Conservation (phyloP, 768 basidiomycete species). For the Cyclocybe aegerita region DNA sequence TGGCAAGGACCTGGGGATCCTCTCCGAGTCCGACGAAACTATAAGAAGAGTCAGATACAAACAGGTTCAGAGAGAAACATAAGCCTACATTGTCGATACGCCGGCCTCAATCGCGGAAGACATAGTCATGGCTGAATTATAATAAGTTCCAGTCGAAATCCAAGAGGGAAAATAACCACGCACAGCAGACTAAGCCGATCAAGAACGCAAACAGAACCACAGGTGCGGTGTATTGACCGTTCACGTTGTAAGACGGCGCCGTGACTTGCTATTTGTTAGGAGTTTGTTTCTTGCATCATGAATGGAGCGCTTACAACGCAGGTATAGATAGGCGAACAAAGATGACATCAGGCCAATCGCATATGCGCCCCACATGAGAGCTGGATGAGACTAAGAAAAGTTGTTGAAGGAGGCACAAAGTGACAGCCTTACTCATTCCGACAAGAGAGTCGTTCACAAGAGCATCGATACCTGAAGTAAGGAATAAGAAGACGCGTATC, state of each 20-base stretch:
- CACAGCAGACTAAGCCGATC: constrained; percentile 74
- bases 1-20: constrained; percentile 75
- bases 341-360: constrained; percentile 70
- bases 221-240: constrained; percentile 77
- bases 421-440: constrained; percentile 57
- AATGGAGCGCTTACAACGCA: constrained; percentile 51
- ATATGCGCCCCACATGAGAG: constrained; percentile 81
- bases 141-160: constrained; percentile 1
- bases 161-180: constrained; percentile 21
- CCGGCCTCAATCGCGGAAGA: constrained; percentile 80
- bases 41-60: not conserved
- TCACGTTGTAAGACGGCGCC: constrained; percentile 68
- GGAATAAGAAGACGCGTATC: constrained; percentile 13
- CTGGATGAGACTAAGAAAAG: constrained; percentile 26
- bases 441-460: constrained; percentile 83
- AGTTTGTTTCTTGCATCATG: not conserved
- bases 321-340: constrained; percentile 76
- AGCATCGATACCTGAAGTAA: constrained; percentile 60
- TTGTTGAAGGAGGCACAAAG: not conserved
- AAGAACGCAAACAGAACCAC: constrained; percentile 79
- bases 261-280: constrained; percentile 46
- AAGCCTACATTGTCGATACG: constrained; percentile 76
- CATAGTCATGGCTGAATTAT: constrained; percentile 55
- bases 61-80: not conserved
- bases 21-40: constrained; percentile 86